Evolutionary conservation across 805 yeast species (phyloP).

Genomic region (Nematodospora valgi): DNA sequence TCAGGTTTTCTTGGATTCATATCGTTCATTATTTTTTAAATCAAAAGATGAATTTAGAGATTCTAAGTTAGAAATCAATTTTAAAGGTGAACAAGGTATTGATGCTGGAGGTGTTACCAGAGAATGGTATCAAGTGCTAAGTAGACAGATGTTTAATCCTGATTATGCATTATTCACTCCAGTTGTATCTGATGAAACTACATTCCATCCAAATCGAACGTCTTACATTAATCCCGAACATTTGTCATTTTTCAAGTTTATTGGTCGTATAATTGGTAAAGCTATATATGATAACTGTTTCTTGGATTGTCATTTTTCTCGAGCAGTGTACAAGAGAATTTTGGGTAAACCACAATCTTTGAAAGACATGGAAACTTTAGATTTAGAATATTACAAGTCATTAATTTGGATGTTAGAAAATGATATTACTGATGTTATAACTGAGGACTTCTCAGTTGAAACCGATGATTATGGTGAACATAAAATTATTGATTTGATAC

Average conservation of each 20-base stretch:
- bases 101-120: constrained; percentile 98
- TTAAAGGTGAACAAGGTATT: constrained; percentile 91
- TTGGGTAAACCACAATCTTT: constrained; percentile 76
- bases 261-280: constrained; percentile 91
- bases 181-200: constrained; percentile 85
- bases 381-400: constrained; percentile 87
- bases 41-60: constrained; percentile 68
- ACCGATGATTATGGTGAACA: constrained; percentile 92
- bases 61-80: constrained; percentile 73
- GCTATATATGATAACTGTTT: constrained; percentile 85
- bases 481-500: constrained; percentile 75
- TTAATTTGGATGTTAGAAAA: constrained; percentile 94
- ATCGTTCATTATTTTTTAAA: constrained; percentile 76
- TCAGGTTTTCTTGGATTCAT: constrained; percentile 89
- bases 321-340: constrained; percentile 89
- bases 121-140: constrained; percentile 94
- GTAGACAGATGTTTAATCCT: constrained; percentile 94
- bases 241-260: constrained; percentile 85
- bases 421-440: constrained; percentile 92
- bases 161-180: constrained; percentile 91
- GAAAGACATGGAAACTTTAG: constrained; percentile 92
- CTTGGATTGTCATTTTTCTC: constrained; percentile 89
- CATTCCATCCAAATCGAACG: constrained; percentile 92
- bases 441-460: constrained; percentile 91
- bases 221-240: constrained; percentile 94